Evolutionary conservation across 2,329 filamentous ascomycete species (phyloP).

Genomic region (Pseudogymnoascus sp.): DNA sequence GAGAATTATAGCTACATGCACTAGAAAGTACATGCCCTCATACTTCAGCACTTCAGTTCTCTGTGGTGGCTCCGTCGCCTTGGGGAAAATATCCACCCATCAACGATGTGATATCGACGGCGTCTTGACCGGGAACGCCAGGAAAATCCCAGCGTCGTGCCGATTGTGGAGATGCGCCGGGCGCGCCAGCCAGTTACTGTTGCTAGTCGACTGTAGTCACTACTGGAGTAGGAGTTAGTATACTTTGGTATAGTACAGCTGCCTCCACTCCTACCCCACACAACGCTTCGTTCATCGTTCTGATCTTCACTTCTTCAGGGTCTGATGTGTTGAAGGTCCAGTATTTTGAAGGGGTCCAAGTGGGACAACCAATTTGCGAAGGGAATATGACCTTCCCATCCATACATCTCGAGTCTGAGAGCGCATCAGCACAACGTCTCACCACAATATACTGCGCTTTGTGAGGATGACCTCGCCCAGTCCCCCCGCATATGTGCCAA

Average conservation of each 20-base stretch:
- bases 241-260: neutral
- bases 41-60: neutral
- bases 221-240: neutral
- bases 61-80: neutral
- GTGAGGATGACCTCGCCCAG: conserved; percentile 36
- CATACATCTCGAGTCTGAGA: neutral
- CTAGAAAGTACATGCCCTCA: neutral
- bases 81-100: neutral
- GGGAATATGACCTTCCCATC: neutral
- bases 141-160: neutral
- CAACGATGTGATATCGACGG: neutral
- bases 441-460: conserved; percentile 19
- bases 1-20: neutral
- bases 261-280: neutral
- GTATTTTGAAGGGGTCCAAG: neutral
- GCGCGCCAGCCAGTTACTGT: neutral
- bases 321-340: neutral
- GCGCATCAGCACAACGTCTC: neutral
- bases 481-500: conserved; percentile 26
- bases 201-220: neutral
- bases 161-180: neutral
- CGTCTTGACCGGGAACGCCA: neutral
- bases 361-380: neutral
- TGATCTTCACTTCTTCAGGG: neutral
- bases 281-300: neutral